Percentiles rank a stretch among this genome's conserved stretches.
phyloP scores from a whole-genome alignment of 805 yeast genomes.

The Cephaloascus fragrans region DNA sequence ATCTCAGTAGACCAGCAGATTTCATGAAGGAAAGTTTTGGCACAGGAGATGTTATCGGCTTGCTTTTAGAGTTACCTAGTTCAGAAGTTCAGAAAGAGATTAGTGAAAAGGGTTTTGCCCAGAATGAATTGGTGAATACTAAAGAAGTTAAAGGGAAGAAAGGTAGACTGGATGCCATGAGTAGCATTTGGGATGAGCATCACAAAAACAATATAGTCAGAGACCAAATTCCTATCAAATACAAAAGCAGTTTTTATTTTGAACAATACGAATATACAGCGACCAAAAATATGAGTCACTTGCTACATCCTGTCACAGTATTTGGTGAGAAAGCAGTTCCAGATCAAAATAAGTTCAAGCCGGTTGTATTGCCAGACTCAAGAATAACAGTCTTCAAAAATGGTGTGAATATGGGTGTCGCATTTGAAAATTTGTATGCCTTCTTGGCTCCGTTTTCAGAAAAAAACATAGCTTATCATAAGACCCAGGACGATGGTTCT shows the following conservation, averaged over 20 bases:
- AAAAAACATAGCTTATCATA: slow-evolving; percentile 27
- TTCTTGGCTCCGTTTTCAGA: slow-evolving; percentile 75
- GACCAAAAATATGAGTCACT: slow-evolving; percentile 62
- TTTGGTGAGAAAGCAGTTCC: slow-evolving; percentile 60
- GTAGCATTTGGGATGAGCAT: too few species aligned
- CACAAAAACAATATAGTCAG: slow-evolving; percentile 40
- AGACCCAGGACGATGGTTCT: slow-evolving; percentile 64
- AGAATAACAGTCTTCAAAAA: slow-evolving; percentile 65
- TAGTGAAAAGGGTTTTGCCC: slow-evolving; percentile 15
- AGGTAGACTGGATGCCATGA: slow-evolving; percentile 7
- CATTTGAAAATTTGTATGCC: slow-evolving; percentile 59
- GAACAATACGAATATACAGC: slow-evolving; percentile 78
- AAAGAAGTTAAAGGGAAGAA: slow-evolving; percentile 9
- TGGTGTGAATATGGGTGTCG: slow-evolving; percentile 57
- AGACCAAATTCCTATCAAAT: slow-evolving; percentile 82
- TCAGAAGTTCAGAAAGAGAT: slow-evolving; percentile 31
- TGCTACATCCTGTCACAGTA: slow-evolving; percentile 61
- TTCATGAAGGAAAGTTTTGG: slow-evolving; percentile 48
- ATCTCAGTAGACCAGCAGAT: slow-evolving; percentile 56
- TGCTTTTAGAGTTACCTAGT: slow-evolving; percentile 62
- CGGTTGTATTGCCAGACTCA: slow-evolving; percentile 47
- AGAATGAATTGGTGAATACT: slow-evolving; percentile 3
- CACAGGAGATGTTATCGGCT: slow-evolving; percentile 77
- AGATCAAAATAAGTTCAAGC: slow-evolving; percentile 34
- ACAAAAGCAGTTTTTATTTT: slow-evolving; percentile 65